These are phyloP conservation scores for Stereocaulon alpinum DNA, from an alignment of 495 filamentous ascomycete species.

Conservation along the genomic window DNA sequence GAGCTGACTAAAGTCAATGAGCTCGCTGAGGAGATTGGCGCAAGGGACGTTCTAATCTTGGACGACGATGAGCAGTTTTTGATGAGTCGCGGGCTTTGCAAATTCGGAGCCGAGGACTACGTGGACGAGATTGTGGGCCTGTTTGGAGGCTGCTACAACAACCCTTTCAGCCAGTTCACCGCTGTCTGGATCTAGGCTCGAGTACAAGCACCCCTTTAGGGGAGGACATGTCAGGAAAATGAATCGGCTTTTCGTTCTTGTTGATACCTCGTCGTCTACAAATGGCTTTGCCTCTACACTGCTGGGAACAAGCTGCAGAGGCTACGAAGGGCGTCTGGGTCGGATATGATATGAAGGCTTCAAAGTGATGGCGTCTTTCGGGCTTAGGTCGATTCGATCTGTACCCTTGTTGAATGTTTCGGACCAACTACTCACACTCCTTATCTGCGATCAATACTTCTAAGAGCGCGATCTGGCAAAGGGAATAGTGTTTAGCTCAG, in stretches of 20 bases:
- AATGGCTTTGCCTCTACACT: constrained; percentile 13
- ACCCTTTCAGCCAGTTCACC: constrained; percentile 32
- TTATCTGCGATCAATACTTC: constrained; percentile 15
- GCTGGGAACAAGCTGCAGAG: constrained; percentile 2
- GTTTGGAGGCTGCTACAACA: constrained; percentile 43
- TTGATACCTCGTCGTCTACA: constrained; percentile 12
- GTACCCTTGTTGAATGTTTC: constrained; percentile 14
- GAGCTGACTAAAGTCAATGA: constrained; percentile 45
- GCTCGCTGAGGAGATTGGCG: constrained; percentile 78
- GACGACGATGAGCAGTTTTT: constrained; percentile 64
- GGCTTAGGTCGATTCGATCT: constrained; percentile 9
- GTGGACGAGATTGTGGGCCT: constrained; percentile 66
- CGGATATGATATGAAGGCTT: not conserved
- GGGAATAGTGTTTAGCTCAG: constrained; percentile 6
- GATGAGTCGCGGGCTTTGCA: constrained; percentile 53
- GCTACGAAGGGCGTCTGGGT: constrained; percentile 2
- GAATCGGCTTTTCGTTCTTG: constrained; percentile 1
- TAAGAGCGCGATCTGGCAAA: constrained; percentile 11
- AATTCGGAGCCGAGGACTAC: constrained; percentile 76
- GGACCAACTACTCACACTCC: constrained; percentile 17
- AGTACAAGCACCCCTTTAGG: constrained; percentile 1
- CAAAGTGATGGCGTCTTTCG: constrained; percentile 4
- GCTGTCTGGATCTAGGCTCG: constrained; percentile 35
- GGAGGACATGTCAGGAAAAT: constrained; percentile 20
- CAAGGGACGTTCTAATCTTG: constrained; percentile 40